Base-by-base conservation (phyloP, 345 rosid genomes). In the Mallotus nudiflorus region DNA sequence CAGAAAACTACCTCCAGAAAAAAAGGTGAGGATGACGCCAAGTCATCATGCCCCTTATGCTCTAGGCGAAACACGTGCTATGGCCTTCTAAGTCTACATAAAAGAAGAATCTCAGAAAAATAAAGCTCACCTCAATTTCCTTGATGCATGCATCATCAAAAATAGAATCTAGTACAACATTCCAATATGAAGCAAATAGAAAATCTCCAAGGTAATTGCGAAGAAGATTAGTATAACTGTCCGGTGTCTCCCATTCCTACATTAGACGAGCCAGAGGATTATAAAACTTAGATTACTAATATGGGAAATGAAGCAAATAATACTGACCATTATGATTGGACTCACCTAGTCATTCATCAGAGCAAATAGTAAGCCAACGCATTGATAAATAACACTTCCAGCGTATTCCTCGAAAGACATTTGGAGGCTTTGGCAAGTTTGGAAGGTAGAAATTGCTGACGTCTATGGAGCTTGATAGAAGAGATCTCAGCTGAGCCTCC, bases 131-230 rank as follows among this genome's bases (percentile, higher is more conserved):
- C 97, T 93, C 98, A 82, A 93, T 91, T 80, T 91, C 98, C 68
- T 86, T 91, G 62, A 93, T 75, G 73, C 89, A 91, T 53, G 83
- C 82, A 70, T 88, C 86, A 81, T 85, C 87, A 81, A 85, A 88
- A 55, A 94, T 90, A 19, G 94, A 91, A 76, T 91, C 91, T 82
- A 82, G 86, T 27, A 88, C 74, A 66, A 65, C 77, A 73, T 71
- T 79, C 80, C 87, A 78, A 81, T 89, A 93, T 35, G 97, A 85
- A 73, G 91, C 88, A 69, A 93, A 88, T 48, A 93, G 77, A 78
- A 88, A 69, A 84, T 93, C 98, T 63, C 97, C 98, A 35, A 93
- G 89, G 86, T 86, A 89, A 74, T 93, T 93, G 55, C 96, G 87
- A 54, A 93, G 90, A 82, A 93, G 84, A 81, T 88, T 88, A 40